Percentiles rank a stretch among this genome's conserved stretches.
These are phyloP conservation scores for Boletellus ananas DNA, from an alignment of 768 basidiomycete species.

Conservation along the genomic window DNA sequence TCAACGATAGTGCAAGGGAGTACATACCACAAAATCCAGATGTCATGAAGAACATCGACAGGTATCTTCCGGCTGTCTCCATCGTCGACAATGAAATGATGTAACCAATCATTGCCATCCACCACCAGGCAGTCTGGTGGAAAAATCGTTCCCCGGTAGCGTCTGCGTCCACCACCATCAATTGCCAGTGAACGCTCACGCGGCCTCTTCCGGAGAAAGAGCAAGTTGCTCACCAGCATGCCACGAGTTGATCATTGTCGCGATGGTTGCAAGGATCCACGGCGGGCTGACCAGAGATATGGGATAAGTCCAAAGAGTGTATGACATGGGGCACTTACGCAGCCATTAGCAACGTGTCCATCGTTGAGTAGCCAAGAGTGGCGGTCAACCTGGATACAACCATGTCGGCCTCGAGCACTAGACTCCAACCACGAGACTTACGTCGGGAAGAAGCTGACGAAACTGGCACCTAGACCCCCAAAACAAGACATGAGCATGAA, in stretches of 20 bases:
- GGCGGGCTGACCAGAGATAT: slow-evolving; percentile 44
- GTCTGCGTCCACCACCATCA: background rate
- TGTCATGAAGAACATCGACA: slow-evolving; percentile 64
- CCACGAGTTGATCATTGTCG: slow-evolving; percentile 51
- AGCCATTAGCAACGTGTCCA: slow-evolving; percentile 52
- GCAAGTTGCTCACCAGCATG: slow-evolving; percentile 40
- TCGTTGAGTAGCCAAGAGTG: slow-evolving; percentile 61
- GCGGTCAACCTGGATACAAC: slow-evolving; percentile 42
- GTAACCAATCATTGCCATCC: slow-evolving; percentile 57
- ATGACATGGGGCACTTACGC: slow-evolving; percentile 40
- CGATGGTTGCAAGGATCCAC: slow-evolving; percentile 51
- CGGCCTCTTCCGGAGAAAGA: too few species aligned
- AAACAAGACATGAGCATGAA: slow-evolving; percentile 53
- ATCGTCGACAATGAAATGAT: slow-evolving; percentile 57
- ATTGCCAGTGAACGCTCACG: too few species aligned
- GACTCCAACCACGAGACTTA: slow-evolving; percentile 17
- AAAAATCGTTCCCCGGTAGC: slow-evolving; percentile 61
- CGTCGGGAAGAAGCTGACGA: slow-evolving; percentile 59
- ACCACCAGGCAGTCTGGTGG: slow-evolving; percentile 55
- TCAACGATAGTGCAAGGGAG: background rate
- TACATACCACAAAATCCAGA: slow-evolving; percentile 44
- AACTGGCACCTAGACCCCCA: slow-evolving; percentile 55
- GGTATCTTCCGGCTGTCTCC: slow-evolving; percentile 50
- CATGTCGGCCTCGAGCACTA: background rate
- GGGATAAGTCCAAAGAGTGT: background rate